Conservation (phyloP, 371 early-diverging fungal genomes). For the Mucor lusitanicus region DNA sequence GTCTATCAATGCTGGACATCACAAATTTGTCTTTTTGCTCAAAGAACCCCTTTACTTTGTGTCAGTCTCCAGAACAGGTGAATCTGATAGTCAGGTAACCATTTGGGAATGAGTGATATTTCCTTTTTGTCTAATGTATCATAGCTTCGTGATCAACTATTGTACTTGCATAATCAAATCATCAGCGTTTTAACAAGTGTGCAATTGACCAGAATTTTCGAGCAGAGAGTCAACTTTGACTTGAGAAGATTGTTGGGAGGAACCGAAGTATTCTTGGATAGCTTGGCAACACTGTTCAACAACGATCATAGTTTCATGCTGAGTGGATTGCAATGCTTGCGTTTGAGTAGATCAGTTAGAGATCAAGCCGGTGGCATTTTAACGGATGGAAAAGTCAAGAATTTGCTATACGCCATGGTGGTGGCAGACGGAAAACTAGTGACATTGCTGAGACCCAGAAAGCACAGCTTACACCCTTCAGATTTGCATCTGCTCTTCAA, state of each 20-base stretch:
- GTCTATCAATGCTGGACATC: conserved; percentile 75
- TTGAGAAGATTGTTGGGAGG: conserved; percentile 79
- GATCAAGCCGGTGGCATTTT: conserved; percentile 66
- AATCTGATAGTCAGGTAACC: conserved; percentile 76
- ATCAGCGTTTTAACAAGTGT: conserved; percentile 81
- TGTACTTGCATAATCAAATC: conserved; percentile 83
- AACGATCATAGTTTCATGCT: conserved; percentile 75
- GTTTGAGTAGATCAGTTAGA: conserved; percentile 66
- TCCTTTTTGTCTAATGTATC: background rate
- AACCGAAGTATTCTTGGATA: conserved; percentile 87
- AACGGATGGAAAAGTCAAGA: conserved; percentile 46
- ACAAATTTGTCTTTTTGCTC: conserved; percentile 82
- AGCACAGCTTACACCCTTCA: conserved; percentile 79
- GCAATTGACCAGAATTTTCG: conserved; percentile 86
- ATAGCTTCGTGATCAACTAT: conserved; percentile 81
- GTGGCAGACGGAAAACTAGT: conserved; percentile 77
- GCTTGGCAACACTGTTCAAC: conserved; percentile 72
- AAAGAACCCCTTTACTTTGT: conserved; percentile 86
- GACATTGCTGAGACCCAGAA: conserved; percentile 75
- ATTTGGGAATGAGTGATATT: background rate
- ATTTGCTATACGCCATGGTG: conserved; percentile 74
- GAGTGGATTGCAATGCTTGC: conserved; percentile 76
- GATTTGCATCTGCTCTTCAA: conserved; percentile 88
- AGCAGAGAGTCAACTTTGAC: conserved; percentile 88
- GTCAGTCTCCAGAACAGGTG: conserved; percentile 79